Conservation (phyloP, 139 green algal species). For the Chlorella sp. region DNA sequence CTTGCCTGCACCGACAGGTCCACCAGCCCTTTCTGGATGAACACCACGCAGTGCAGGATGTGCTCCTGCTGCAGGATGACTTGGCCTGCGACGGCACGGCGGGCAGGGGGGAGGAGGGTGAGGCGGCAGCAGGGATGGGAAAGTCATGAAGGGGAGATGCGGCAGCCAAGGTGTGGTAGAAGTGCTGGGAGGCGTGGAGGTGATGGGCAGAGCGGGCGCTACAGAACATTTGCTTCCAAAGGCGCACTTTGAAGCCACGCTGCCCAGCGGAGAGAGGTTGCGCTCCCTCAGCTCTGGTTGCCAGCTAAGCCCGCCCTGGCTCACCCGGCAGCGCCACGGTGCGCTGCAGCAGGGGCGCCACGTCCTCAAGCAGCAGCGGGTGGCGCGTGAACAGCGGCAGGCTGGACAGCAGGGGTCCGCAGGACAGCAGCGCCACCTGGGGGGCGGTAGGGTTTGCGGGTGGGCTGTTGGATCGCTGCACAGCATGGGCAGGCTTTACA, state of each 20-base stretch:
- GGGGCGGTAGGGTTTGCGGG: not conserved
- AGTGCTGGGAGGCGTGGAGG: no score
- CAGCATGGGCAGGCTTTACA: no score
- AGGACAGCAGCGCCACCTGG: not conserved
- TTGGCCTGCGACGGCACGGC: not conserved
- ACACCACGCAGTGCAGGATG: not conserved
- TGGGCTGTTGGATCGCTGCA: no score
- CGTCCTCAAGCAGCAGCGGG: not conserved
- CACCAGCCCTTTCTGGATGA: not conserved
- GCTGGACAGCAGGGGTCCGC: not conserved
- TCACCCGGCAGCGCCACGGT: slow-evolving; percentile 4
- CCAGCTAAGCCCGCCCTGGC: no score
- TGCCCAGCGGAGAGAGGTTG: no score
- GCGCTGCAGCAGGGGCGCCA: slow-evolving; percentile 6
- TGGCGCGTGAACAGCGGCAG: not conserved
- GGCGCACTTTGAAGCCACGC: no score
- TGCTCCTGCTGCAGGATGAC: slow-evolving; percentile 5
- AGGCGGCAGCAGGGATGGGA: not conserved
- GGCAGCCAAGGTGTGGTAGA: no score
- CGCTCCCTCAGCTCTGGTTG: no score
- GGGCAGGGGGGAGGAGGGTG: not conserved
- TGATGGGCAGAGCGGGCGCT: no score
- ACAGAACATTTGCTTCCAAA: no score
- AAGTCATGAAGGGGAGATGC: no score
- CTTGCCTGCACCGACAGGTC: not conserved